Evolutionary conservation across 768 basidiomycete species (phyloP).

Genomic region (Porpolomopsis calyptriformis): DNA sequence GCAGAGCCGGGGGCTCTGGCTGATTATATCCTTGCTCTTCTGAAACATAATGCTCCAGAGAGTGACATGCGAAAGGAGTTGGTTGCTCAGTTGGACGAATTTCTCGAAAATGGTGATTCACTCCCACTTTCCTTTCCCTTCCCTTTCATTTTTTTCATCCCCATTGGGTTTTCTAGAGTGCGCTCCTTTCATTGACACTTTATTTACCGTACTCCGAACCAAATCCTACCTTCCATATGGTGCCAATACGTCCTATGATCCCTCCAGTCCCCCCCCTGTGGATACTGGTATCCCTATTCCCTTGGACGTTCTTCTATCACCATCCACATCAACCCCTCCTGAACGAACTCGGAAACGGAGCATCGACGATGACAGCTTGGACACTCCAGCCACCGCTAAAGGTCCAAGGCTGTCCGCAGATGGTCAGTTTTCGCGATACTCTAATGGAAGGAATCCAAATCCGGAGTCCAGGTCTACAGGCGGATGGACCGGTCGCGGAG

Average conservation of each 20-base stretch:
- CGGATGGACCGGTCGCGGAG: constrained; percentile 34
- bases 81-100: constrained; percentile 72
- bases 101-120: constrained; percentile 81
- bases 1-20: constrained; percentile 90
- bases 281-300: constrained; percentile 76
- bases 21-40: constrained; percentile 87
- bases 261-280: constrained; percentile 25
- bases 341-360: constrained; percentile 58
- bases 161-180: constrained; percentile 37
- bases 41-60: constrained; percentile 83
- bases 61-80: constrained; percentile 75
- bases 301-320: constrained; percentile 49
- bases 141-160: constrained; percentile 5
- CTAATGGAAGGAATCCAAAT: constrained; percentile 31
- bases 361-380: constrained; percentile 50
- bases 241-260: constrained; percentile 28
- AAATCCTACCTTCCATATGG: constrained; percentile 78
- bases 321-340: constrained; percentile 31
- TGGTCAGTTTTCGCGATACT: constrained; percentile 55
- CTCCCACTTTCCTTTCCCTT: no score
- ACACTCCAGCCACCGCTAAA: constrained; percentile 52
- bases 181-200: constrained; percentile 66
- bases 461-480: constrained; percentile 28
- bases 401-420: constrained; percentile 59
- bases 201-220: constrained; percentile 76